Percentiles rank a stretch among this genome's conserved stretches.
phyloP scores from a whole-genome alignment of 2,329 filamentous ascomycete genomes.

The Colletotrichum horii region DNA sequence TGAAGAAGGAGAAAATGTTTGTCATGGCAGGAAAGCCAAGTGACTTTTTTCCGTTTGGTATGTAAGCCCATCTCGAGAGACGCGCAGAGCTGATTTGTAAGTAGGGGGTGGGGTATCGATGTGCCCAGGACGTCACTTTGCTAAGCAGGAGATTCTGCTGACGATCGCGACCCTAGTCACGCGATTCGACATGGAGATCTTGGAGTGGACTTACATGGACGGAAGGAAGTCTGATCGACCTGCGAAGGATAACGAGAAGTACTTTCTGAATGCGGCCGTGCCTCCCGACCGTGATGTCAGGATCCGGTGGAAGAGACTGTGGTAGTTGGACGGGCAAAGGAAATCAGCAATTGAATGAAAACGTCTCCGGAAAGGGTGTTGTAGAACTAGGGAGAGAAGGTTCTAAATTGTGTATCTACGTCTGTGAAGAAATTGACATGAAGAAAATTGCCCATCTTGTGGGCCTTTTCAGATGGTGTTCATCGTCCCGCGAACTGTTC shows the following conservation, averaged over 20 bases:
- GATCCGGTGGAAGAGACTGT: conserved; percentile 5
- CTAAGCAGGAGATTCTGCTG: conserved; percentile 43
- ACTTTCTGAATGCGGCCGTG: conserved; percentile 13
- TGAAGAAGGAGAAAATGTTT: background rate
- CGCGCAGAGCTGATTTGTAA: accelerated
- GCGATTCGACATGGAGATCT: conserved; percentile 36
- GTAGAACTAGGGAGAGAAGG: background rate
- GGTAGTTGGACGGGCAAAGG: background rate
- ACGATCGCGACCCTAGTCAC: conserved; percentile 34
- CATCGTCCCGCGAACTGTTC: background rate
- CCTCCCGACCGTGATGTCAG: conserved; percentile 18
- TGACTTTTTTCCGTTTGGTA: conserved; percentile 17
- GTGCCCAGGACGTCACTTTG: conserved; percentile 44
- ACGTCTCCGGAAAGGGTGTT: background rate
- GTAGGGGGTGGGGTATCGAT: conserved; percentile 36
- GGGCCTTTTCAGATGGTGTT: background rate
- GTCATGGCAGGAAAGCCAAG: background rate
- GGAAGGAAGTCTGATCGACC: background rate
- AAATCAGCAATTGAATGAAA: background rate
- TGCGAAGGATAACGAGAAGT: conserved; percentile 7
- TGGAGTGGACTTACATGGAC: conserved; percentile 14
- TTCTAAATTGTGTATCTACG: background rate
- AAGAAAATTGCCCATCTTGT: background rate
- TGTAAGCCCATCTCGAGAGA: background rate
- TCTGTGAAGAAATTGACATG: background rate